phyloP scores from a whole-genome alignment of 305 asterid species.

The Fraxinus sp. region DNA sequence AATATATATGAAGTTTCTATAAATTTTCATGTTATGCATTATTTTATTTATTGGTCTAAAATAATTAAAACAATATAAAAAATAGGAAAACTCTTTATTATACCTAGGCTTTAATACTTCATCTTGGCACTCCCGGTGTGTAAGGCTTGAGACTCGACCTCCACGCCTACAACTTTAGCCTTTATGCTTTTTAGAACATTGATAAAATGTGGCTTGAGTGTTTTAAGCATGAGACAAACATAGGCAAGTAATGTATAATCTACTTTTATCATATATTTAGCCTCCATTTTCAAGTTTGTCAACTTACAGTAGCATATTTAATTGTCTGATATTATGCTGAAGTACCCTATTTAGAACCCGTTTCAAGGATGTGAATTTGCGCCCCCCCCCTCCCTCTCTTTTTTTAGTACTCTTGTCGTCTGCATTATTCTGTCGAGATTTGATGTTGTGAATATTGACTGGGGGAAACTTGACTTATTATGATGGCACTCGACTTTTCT shows the following conservation, averaged over 20 bases:
- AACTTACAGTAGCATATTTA: neutral
- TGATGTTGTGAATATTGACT: neutral
- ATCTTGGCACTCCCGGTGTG: neutral
- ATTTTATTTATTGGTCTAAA: neutral
- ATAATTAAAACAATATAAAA: neutral
- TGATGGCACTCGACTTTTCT: neutral
- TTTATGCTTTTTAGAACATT: neutral
- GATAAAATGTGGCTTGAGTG: neutral
- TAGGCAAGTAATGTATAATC: neutral
- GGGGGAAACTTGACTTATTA: neutral
- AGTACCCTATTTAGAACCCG: neutral
- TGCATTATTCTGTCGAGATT: neutral
- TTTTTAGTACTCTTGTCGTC: neutral
- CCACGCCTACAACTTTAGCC: neutral
- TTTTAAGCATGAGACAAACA: neutral
- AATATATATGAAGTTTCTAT: neutral
- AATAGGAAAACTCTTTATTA: neutral
- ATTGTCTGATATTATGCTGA: neutral
- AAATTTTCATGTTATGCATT: neutral
- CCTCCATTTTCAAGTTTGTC: neutral
- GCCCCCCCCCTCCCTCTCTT: neutral
- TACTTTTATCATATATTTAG: neutral
- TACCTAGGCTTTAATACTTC: neutral
- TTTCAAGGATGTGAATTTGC: neutral
- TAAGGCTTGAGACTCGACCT: neutral